These are phyloP conservation scores for Loxodes magnus DNA, from an alignment of 73 alveolate genomes.

Conservation along the genomic window DNA sequence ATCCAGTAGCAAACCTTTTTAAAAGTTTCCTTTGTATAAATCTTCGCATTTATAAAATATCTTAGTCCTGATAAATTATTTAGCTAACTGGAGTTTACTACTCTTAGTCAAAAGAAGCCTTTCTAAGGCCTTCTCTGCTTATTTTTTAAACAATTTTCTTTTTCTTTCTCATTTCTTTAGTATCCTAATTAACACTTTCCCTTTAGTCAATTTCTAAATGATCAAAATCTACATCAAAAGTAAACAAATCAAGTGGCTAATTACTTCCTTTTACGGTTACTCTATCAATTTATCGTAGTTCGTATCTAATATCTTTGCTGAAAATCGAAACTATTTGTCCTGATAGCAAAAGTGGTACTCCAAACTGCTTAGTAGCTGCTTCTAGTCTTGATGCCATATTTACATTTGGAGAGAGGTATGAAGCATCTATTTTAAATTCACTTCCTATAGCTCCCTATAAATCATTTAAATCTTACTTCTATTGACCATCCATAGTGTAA, in stretches of 20 bases:
- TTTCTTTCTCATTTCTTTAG: background rate
- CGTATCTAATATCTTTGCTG: background rate
- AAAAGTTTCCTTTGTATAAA: background rate
- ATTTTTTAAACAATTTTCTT: background rate
- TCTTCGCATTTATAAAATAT: slow-evolving; percentile 17
- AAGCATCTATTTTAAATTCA: slow-evolving; percentile 65
- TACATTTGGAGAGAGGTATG: slow-evolving; percentile 65
- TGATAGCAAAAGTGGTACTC: slow-evolving; percentile 13
- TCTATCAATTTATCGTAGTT: slow-evolving; percentile 5
- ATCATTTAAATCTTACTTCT: no score
- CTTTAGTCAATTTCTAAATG: background rate
- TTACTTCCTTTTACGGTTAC: background rate
- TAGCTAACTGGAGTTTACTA: no score
- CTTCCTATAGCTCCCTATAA: slow-evolving; percentile 82
- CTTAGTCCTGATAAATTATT: no score
- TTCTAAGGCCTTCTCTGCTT: background rate
- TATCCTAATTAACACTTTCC: background rate
- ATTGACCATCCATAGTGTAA: slow-evolving; percentile 96
- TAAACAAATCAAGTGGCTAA: background rate
- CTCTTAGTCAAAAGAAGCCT: background rate
- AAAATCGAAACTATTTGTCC: slow-evolving; percentile 5
- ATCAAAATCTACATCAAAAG: background rate
- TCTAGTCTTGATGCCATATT: slow-evolving; percentile 22
- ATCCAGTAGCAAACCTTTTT: slow-evolving; percentile 18
- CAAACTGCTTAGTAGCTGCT: slow-evolving; percentile 22